Conservation (phyloP, 352 stramenopile genomes). For the Phytophthora uliginosa region DNA sequence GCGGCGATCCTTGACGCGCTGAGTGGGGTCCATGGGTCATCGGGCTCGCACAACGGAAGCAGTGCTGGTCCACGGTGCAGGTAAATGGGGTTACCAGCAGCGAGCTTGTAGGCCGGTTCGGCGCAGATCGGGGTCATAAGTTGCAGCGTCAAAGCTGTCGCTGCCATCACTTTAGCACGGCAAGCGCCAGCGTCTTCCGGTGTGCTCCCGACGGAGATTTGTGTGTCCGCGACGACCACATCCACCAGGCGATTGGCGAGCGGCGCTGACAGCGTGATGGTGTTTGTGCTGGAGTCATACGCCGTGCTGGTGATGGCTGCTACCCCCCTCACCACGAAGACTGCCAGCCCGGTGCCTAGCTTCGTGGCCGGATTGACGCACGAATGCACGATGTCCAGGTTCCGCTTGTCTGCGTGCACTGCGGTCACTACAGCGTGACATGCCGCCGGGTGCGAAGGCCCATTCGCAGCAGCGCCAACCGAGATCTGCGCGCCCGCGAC, state of each 20-base stretch:
- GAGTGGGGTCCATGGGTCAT: constrained; percentile 64
- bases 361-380: constrained; percentile 26
- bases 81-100: constrained; percentile 40
- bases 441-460: constrained; percentile 29
- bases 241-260: constrained; percentile 31
- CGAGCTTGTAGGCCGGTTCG: constrained; percentile 35
- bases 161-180: constrained; percentile 22
- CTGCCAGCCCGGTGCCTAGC: constrained; percentile 2
- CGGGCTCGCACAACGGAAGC: constrained; percentile 63
- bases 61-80: constrained; percentile 77
- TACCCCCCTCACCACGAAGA: constrained; percentile 36
- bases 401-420: constrained; percentile 25
- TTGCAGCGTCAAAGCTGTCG: constrained; percentile 22
- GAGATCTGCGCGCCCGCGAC: constrained; percentile 50
- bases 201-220: constrained; percentile 33
- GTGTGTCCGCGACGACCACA: constrained; percentile 30
- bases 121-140: constrained; percentile 48
- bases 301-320: constrained; percentile 20
- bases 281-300: constrained; percentile 3
- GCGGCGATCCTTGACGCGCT: constrained; percentile 29
- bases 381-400: constrained; percentile 27
- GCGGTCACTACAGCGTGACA: constrained; percentile 33
- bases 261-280: constrained; percentile 28
- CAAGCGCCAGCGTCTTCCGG: constrained; percentile 31
- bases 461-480: constrained; percentile 37